phyloP scores from a whole-genome alignment of 345 rosid species.

The Salix purpurea region DNA sequence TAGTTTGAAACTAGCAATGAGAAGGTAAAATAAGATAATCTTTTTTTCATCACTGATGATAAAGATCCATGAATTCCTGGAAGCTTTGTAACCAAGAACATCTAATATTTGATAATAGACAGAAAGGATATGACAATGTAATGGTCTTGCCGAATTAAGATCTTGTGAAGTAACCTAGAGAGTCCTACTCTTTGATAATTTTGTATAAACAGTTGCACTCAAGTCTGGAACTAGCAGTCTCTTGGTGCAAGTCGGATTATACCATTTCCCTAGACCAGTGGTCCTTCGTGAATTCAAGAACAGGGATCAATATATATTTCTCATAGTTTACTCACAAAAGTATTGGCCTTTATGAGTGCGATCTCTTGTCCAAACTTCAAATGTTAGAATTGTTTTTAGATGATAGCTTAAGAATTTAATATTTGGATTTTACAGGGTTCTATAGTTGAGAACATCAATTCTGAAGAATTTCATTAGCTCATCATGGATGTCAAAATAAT shows the following conservation, averaged over 20 bases:
- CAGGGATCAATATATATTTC: background rate
- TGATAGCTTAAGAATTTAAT: background rate
- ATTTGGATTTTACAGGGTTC: constrained; percentile 10
- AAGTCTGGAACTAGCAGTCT: background rate
- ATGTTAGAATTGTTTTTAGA: background rate
- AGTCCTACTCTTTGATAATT: background rate
- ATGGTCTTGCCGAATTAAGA: background rate
- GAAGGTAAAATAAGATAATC: background rate
- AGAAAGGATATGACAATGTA: background rate
- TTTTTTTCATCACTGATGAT: background rate
- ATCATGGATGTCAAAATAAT: constrained; percentile 6
- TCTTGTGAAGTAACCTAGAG: background rate
- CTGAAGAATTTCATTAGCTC: constrained; percentile 1
- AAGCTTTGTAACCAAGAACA: background rate
- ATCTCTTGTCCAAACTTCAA: background rate
- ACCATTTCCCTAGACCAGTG: background rate
- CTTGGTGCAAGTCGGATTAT: background rate
- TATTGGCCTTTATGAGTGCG: background rate
- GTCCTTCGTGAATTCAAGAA: background rate
- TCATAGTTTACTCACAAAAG: background rate
- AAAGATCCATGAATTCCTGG: background rate
- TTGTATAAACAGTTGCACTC: background rate
- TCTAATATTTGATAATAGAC: background rate
- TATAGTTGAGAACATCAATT: constrained; percentile 7
- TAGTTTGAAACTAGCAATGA: background rate